Base-by-base conservation (phyloP, 306 rosid species). In the Albizia julibrissin region DNA sequence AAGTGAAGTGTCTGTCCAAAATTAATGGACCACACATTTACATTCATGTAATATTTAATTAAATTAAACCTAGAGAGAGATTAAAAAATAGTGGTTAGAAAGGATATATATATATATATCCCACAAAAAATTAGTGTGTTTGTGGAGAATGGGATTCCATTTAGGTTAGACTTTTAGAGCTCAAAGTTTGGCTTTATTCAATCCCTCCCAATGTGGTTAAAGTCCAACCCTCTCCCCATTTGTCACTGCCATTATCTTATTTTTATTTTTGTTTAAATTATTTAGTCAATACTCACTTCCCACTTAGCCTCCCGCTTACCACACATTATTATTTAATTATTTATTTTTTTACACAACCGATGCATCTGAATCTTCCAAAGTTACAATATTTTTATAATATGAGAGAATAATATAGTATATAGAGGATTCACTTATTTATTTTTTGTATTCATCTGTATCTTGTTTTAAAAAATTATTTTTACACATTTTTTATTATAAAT, bases 121-220 rank as follows among this genome's bases (percentile, higher is more conserved):
- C 81, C 80, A 80, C 82, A 82, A 86, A 81, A 83, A 78, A 59
- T 44, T 56, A 77, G 47, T 49, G 73, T 77, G 89, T 75, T 76
- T 83, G 87, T 81, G 91, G 94, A 89, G 91, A 89, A 89, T 87
- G 87, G 82, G 91, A 91, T 89, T 91, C 94, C 87, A 81, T 70
- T 87, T 83, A 80, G 71, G 70, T 62, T 71, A 33, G 64, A 26
- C 74, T 88, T 82, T 72, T 29, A 67, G 80, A 59, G 82, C 83
- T 82, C 79, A 79, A 26, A 76, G 22, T 77, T 80, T 72, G 85
- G 85, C 85, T 78, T 78, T 81, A 77, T 74, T 73, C 86, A 85
- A 37, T 85, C 79, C 84, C 83, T 84, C 79, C 77, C 56, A 73
- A 72, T 74, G 65, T 66, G 56, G 72, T 68, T 71, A 77, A 73